phyloP scores from a whole-genome alignment of 768 basidiomycete species.

The Boletus edulis region DNA sequence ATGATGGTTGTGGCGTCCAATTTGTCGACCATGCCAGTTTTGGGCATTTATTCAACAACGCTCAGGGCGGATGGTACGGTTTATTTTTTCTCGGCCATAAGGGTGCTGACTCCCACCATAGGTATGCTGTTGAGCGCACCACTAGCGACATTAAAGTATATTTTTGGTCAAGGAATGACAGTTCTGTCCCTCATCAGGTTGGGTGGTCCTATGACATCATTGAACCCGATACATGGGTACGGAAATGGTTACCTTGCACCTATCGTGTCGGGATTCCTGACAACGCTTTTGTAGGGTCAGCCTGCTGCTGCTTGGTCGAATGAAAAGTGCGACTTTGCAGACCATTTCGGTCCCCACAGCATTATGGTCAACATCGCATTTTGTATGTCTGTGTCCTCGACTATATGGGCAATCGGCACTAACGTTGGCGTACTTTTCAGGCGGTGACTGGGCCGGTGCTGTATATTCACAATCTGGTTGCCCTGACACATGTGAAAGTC shows the following conservation, averaged over 20 bases:
- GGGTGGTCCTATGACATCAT: constrained; percentile 7
- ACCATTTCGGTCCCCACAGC: constrained; percentile 33
- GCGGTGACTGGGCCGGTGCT: constrained; percentile 58
- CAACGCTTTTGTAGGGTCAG: constrained; percentile 20
- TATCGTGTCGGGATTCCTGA: background rate
- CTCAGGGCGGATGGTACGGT: constrained; percentile 39
- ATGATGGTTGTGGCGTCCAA: constrained; percentile 21
- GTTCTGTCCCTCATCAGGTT: constrained; percentile 25
- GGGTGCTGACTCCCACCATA: constrained; percentile 13
- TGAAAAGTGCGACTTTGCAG: constrained; percentile 35
- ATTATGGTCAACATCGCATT: constrained; percentile 52
- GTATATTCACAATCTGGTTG: constrained; percentile 49
- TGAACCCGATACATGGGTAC: constrained; percentile 33
- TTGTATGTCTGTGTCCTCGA: constrained; percentile 41
- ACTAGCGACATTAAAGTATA: constrained; percentile 37
- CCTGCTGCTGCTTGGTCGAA: constrained; percentile 35
- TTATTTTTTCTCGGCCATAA: background rate
- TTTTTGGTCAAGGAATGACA: constrained; percentile 40
- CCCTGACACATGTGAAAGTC: constrained; percentile 51
- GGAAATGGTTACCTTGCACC: background rate
- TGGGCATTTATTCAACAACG: constrained; percentile 27
- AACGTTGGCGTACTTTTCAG: constrained; percentile 28
- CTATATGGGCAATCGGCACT: background rate
- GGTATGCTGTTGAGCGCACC: constrained; percentile 43
- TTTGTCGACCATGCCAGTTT: constrained; percentile 16